Evolutionary conservation across 192 early-diverging fungal genomes (phyloP).

Genomic region (Entomortierella chlamydospora): DNA sequence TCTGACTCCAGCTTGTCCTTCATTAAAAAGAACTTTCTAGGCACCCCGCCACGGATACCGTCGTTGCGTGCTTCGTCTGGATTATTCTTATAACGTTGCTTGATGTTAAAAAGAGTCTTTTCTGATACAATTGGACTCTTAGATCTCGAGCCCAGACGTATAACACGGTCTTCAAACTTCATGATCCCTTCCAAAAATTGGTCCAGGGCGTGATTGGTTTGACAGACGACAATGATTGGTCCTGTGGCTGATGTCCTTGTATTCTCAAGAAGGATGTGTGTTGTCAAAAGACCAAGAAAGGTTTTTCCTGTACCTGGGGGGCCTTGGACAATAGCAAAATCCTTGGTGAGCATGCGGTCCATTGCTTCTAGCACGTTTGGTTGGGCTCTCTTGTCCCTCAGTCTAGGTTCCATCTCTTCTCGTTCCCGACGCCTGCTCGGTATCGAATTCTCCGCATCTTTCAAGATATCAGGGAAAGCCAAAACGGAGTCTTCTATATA

Average conservation of each 20-base stretch:
- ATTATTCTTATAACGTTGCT: conserved; percentile 28
- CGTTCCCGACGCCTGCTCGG: neutral
- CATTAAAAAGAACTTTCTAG: conserved; percentile 32
- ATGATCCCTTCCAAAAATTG: conserved; percentile 59
- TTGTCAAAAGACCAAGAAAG: conserved; percentile 62
- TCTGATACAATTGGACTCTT: conserved; percentile 50
- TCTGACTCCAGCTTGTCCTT: conserved; percentile 39
- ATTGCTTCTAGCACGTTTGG: conserved; percentile 60
- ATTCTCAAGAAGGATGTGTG: conserved; percentile 58
- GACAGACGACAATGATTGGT: conserved; percentile 64
- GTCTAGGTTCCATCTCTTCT: neutral
- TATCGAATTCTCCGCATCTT: neutral
- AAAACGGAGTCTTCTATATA: conserved; percentile 4
- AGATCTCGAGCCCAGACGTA: conserved; percentile 64
- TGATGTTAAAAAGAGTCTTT: conserved; percentile 54
- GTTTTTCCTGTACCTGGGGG: conserved; percentile 74
- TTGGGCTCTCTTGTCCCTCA: conserved; percentile 13
- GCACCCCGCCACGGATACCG: neutral
- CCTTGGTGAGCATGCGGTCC: conserved; percentile 55
- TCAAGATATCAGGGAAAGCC: conserved; percentile 22
- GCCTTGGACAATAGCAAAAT: conserved; percentile 64
- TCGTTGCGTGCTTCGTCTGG: conserved; percentile 17
- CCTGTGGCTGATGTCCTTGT: conserved; percentile 22
- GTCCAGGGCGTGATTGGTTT: conserved; percentile 68
- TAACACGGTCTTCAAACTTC: conserved; percentile 55